phyloP scores from a whole-genome alignment of 192 early-diverging fungal species.

The Pilaira anomala region DNA sequence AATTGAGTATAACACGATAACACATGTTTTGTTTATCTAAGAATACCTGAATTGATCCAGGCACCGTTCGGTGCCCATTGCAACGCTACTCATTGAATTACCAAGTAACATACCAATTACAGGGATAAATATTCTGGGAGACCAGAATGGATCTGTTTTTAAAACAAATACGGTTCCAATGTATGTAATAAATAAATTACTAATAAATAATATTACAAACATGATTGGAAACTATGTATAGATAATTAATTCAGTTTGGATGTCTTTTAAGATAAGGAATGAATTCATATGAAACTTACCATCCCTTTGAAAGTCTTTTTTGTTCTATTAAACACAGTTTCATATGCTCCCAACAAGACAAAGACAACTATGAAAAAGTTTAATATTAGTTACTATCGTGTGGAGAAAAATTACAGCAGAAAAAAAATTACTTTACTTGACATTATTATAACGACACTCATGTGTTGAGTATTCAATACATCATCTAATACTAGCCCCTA shows the following conservation, averaged over 20 bases:
- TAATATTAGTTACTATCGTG: not conserved
- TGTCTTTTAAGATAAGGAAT: conserved; percentile 6
- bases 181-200: conserved; percentile 49
- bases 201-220: conserved; percentile 45
- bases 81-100: conserved; percentile 71
- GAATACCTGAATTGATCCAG: conserved; percentile 56
- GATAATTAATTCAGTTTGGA: conserved; percentile 25
- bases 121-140: conserved; percentile 79
- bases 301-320: conserved; percentile 71
- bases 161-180: conserved; percentile 66
- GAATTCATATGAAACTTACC: no score
- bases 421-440: conserved; percentile 45
- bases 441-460: conserved; percentile 58
- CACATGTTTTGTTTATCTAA: not conserved
- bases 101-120: conserved; percentile 88
- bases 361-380: conserved; percentile 43
- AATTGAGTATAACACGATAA: not conserved
- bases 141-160: conserved; percentile 64
- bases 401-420: not conserved
- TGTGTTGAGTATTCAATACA: conserved; percentile 62
- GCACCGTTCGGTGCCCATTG: conserved; percentile 59
- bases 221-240: conserved; percentile 46
- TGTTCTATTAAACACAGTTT: conserved; percentile 67
- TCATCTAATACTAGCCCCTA: conserved; percentile 65
- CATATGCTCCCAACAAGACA: conserved; percentile 60